Percentiles rank a stretch among this genome's conserved stretches.
phyloP scores from a whole-genome alignment of 805 yeast genomes.

The Saccharomycopsis sp. region DNA sequence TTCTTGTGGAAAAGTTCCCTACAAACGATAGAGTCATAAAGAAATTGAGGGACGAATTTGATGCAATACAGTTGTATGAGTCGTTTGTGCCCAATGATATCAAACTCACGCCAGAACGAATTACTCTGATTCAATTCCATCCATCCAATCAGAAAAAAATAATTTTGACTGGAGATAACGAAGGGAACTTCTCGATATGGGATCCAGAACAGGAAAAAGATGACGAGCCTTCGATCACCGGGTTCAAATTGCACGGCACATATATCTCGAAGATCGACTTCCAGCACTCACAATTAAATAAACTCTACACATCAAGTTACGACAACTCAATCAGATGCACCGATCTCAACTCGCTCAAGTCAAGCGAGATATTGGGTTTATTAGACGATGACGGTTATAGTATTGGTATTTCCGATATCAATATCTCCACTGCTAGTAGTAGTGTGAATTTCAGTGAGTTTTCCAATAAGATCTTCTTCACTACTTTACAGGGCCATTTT shows the following conservation, averaged over 20 bases:
- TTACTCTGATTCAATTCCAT: slow-evolving; percentile 70
- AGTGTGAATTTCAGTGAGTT: slow-evolving; percentile 41
- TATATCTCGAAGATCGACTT: slow-evolving; percentile 60
- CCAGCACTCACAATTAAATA: slow-evolving; percentile 42
- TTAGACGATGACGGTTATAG: slow-evolving; percentile 48
- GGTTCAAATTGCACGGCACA: slow-evolving; percentile 69
- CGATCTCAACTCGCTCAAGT: slow-evolving; percentile 55
- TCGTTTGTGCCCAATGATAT: slow-evolving; percentile 63
- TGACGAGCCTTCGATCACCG: slow-evolving; percentile 46
- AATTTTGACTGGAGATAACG: slow-evolving; percentile 80
- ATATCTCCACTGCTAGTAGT: slow-evolving; percentile 9
- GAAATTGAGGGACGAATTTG: slow-evolving; percentile 47
- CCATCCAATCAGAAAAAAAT: slow-evolving; percentile 59
- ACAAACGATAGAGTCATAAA: slow-evolving; percentile 36
- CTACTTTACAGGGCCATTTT: slow-evolving; percentile 78
- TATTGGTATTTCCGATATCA: slow-evolving; percentile 69
- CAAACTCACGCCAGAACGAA: slow-evolving; percentile 60
- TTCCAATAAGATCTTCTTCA: slow-evolving; percentile 54
- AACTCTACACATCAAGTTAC: slow-evolving; percentile 67
- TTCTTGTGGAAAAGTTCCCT: slow-evolving; percentile 35
- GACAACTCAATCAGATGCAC: slow-evolving; percentile 80
- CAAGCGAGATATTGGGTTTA: slow-evolving; percentile 55
- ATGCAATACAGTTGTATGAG: slow-evolving; percentile 39
- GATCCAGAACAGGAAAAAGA: slow-evolving; percentile 41
- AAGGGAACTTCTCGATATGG: slow-evolving; percentile 89